phyloP scores from a whole-genome alignment of 2,329 filamentous ascomycete genomes.

The Eurotiales sp. region DNA sequence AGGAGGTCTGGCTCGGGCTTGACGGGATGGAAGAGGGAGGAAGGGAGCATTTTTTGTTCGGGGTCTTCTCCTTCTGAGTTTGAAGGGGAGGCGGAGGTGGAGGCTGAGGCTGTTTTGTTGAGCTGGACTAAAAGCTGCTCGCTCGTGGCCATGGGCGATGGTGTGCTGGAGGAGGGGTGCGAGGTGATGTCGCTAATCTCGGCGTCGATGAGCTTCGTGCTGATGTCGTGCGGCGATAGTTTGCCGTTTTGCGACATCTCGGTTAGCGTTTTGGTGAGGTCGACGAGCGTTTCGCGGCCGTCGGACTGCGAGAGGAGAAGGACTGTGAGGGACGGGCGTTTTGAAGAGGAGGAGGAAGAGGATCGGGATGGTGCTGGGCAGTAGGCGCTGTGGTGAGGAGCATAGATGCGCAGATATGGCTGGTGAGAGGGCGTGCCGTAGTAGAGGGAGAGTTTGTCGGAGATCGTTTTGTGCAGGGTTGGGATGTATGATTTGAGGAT shows the following conservation, averaged over 20 bases:
- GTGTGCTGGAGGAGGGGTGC: conserved; percentile 23
- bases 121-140: not conserved
- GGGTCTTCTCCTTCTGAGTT: conserved; percentile 1
- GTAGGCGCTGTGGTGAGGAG: conserved; percentile 62
- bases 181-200: conserved; percentile 65
- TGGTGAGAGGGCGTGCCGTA: conserved; percentile 66
- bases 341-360: conserved; percentile 17
- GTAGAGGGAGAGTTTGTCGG: conserved; percentile 77
- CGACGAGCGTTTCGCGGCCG: conserved; percentile 87
- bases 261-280: conserved; percentile 87
- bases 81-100: not conserved
- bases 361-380: conserved; percentile 19
- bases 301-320: conserved; percentile 84
- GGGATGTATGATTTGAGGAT: conserved; percentile 84
- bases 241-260: conserved; percentile 94
- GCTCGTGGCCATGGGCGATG: conserved; percentile 13
- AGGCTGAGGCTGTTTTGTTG: not conserved
- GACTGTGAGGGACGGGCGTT: conserved; percentile 50
- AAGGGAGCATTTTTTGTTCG: conserved; percentile 8
- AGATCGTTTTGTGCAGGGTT: conserved; percentile 75
- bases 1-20: conserved; percentile 88
- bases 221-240: conserved; percentile 76
- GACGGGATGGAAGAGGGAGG: conserved; percentile 39
- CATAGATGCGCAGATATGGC: conserved; percentile 68
- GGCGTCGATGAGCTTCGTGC: conserved; percentile 78